Base-by-base conservation (phyloP, 208 protist genomes). In the Leishmania amazonensis region DNA sequence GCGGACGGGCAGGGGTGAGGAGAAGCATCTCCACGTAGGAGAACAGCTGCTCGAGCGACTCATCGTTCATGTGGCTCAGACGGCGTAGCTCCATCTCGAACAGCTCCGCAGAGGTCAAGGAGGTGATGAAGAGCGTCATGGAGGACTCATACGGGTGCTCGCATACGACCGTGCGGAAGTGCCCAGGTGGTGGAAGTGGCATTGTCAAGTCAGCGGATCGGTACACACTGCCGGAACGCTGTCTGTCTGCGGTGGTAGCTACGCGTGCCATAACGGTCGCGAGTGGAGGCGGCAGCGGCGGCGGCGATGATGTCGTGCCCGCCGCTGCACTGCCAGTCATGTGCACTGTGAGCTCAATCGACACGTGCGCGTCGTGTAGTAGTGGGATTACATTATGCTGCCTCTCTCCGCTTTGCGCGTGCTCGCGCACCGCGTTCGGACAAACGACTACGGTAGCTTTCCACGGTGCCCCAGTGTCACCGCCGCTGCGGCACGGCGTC, bases 31-130 rank as follows among this genome's bases (percentile, higher is more conserved):
- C 81, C 3, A 89, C n/a, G n/a, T 78, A 83, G 21, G 74, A 68
- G 40, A 83, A 79, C 31, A 94, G 88, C 38, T 73, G 38, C 31
- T 71, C 42, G 11, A 84, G 80, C 40, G 77, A 67, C 4, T 58
- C 49, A 9, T 80, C 65, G 24, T 53, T 53, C 28, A 90, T 47
- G 60, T 60, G 60, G 58, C 64, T n/a, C 58, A 85, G 28, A 42
- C 54, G 83, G 24, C 80, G 88, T 64, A 94, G 78, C 83, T 95
- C 91, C 85, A 95, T 51, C 60, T 95, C 91, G 75, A 90, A 91
- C 2, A 89, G 19, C 5, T 89, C 78, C 54, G 53, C 35, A 0
- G 65, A 53, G 2, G 67, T 70, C 28, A 15, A 7, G 9, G 64
- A 62, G 17, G 82, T 28, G 81, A 90, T 81, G 71, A 93, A 91